phyloP scores from a whole-genome alignment of 2,329 filamentous ascomycete species.

The Paradendryphiella salina region DNA sequence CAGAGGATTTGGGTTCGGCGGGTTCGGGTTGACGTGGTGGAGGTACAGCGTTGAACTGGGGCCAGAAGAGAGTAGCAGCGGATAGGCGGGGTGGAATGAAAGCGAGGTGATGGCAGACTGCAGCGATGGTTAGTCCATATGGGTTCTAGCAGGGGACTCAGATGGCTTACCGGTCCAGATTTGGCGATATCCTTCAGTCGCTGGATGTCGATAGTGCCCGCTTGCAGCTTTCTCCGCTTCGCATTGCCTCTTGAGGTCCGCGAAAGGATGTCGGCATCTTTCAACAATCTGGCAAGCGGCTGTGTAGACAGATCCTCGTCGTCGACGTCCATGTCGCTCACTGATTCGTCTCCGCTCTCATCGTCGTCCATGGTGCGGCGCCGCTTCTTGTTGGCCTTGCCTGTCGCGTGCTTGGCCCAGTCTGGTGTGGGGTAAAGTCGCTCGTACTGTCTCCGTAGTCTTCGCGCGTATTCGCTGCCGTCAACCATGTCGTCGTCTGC shows the following conservation, averaged over 20 bases:
- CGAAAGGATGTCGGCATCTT: constrained; percentile 70
- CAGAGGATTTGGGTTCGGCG: constrained; percentile 79
- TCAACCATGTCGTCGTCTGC: constrained; percentile 84
- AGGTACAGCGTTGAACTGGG: constrained; percentile 83
- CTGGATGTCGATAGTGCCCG: constrained; percentile 89
- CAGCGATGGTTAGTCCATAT: constrained; percentile 16
- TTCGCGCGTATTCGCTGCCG: constrained; percentile 80
- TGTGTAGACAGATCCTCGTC: constrained; percentile 63
- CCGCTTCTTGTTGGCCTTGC: constrained; percentile 52
- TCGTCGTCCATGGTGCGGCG: constrained; percentile 49
- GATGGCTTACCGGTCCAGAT: constrained; percentile 63
- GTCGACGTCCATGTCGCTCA: constrained; percentile 59
- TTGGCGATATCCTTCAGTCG: constrained; percentile 83
- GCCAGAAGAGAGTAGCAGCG: constrained; percentile 87
- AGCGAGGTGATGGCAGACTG: constrained; percentile 76
- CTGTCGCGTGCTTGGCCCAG: constrained; percentile 59
- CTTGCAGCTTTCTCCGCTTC: constrained; percentile 73
- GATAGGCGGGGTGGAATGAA: constrained; percentile 85
- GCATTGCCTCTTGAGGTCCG: constrained; percentile 51
- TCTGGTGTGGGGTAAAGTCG: constrained; percentile 63
- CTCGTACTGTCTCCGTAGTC: constrained; percentile 78
- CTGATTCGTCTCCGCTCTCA: constrained; percentile 54
- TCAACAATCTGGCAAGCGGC: constrained; percentile 78
- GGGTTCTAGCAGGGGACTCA: neutral
- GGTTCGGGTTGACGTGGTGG: constrained; percentile 81